Evolutionary conservation across 129 eudicot genomes (phyloP), one percentile per base, ranked within the genome.

Genomic region (Pulicaria dysenterica): DNA sequence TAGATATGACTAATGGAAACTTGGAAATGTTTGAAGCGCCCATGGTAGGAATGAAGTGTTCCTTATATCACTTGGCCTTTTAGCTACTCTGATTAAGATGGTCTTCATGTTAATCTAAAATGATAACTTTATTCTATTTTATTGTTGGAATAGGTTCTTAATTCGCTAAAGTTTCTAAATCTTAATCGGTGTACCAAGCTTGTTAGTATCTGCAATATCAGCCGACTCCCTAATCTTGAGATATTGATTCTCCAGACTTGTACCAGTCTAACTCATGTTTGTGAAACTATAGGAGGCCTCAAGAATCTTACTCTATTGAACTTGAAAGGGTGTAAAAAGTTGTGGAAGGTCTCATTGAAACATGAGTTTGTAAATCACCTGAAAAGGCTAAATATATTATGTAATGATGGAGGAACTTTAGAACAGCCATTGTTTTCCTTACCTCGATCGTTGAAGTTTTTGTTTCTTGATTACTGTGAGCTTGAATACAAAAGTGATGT

Each of bases 1-100:
- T 82, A 14, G 68, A 77, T 13, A 72, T 82, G 79, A 70, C 68
- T 24, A 42, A 58, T 36, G 77, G 82, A 78, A 67, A 43, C 10
- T 77, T 77, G 41, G 17, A 77, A 42, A 41, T 50, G 8, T 49
- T 82, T 39, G 66, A 79, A 54, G 73, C 66, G 2, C 77, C 83
- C 70, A 73, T 55, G 83, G 83, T 79, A 78, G 10, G 31, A 45
- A 62, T 19, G 6, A 8, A 2, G 3, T 72, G 10, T 15, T 15
- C 2, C 38, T 14, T 54, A 39, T 15, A 34, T 34, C 0, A 16
- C 57, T 73, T 47, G 3, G 12, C 13, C 46, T 46, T 59, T 72
- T 16, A 59, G 5, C 15, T 31, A 57, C 16, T 7, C 1, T 57
- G 42, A 43, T 42, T n/a, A 6, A 42, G 31, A 12, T 61, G 34